Base-by-base conservation (phyloP, 805 yeast species). In the Candida nemodendra region DNA sequence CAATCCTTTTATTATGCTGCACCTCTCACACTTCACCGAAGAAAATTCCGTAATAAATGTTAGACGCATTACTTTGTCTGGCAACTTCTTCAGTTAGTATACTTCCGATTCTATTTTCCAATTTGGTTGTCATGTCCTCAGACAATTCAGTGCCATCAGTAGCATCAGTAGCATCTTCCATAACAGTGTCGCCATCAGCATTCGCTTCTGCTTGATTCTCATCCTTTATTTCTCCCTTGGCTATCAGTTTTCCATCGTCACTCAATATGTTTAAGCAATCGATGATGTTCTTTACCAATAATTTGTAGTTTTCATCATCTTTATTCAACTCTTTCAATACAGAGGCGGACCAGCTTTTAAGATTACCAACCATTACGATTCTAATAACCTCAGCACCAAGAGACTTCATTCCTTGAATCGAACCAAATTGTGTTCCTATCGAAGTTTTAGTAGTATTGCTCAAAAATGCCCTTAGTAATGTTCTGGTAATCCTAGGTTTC, bases 401-500 rank as follows among this genome's bases (percentile, higher is more conserved):
- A 14, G 83, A 87, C 39, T 78, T 75, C 53, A 93, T 72, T 5
- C 98, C 99, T 33, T 78, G 74, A 21, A 95, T 74, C 4, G 97
- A 82, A 26, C 99, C 99, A 53, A 84, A 93, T 45, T 89, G 88
- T 0, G 98, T 88, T 2, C 96, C 95, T 12, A 82, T 71, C 0
- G 95, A 89, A 50, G 84, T 81, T 25, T 82, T 77, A 6, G 89
- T 74, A 5, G 64, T 57, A 31, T 53, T 53, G 53, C 90, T 95
- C 60, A 93, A 69, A 49, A 95, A 84, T 0, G 97, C 97, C 54
- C 95, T 80, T 43, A 95, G 69, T 38, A 95, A 68, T 2, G 99
- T 95, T 59, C 99, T 75, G 5, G 97, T 89, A 4, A 93, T 91
- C 48, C 98, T 76, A 21, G 98, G 96, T 54, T 87, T 86, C 50